Base-by-base conservation (phyloP, 2,329 filamentous ascomycete species). In the Metarhizium album region DNA sequence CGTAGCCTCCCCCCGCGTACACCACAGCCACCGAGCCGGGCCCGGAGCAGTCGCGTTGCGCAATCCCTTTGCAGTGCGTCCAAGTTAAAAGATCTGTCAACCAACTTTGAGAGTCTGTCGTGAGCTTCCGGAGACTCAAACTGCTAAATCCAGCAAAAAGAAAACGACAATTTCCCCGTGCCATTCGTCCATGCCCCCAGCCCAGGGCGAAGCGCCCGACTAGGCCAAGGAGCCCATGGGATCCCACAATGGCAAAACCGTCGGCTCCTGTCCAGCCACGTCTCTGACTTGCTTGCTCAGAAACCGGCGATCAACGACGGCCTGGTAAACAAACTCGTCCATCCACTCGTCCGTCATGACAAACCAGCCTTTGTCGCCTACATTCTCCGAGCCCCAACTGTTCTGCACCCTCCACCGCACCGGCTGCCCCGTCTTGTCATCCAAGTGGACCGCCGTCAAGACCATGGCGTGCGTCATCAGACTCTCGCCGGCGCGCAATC, bases 381-480 rank as follows among this genome's bases (percentile, higher is more conserved):
- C 77, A 23, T 13, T 48, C 0, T 62, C 70, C 40, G 80, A 74
- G 13, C 86, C 87, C 89, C 89, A 95, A 51, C 80, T 86, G 64
- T 95, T 95, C 75, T 95, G 85, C 6, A 95, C 87, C 49, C 88
- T 74, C 90, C 90, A 95, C 43, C 89, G 73, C 1, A 89, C 78
- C 2, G 81, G 75, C 66, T 80, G 78, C 1, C 80, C 82, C 1
- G 64, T 68, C 53, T 79, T 69, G 27, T 76, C 72, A 53, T 86
- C 83, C 2, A 94, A 65, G 62, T 95, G 89, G 45, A 95, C 90
- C 1, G 81, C 90, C 2, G 88, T 95, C 54, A 95, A 68, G 0
- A 94, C 87, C 90, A 95, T 95, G 4, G 90, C 90, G 61, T 95
- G 90, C 1, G 89, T 95, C 89, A 95, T 94, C 47, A 80, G 76